Percentiles rank a stretch among this genome's conserved stretches.
These are phyloP conservation scores for Carex cristatella DNA, from an alignment of 176 grass and related monocot genomes.

Conservation along the genomic window DNA sequence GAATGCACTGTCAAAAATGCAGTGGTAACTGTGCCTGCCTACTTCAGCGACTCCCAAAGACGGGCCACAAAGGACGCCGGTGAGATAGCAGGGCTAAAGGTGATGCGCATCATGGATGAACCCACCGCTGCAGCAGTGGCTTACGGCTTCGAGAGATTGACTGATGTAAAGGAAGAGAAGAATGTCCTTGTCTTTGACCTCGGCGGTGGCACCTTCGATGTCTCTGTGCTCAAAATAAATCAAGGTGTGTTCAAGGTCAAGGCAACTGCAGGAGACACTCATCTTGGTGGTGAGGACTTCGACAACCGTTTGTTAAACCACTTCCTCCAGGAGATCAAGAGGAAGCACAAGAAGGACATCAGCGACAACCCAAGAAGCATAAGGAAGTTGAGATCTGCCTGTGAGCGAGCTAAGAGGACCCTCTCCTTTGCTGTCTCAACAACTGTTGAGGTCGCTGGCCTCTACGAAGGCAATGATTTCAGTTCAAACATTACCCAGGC, in stretches of 20 bases:
- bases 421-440: slow-evolving; percentile 8
- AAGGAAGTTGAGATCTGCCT: slow-evolving; percentile 26
- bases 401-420: slow-evolving; percentile 34
- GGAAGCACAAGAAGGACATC: slow-evolving; percentile 19
- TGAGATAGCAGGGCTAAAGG: slow-evolving; percentile 14
- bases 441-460: slow-evolving; percentile 16
- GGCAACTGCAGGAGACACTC: slow-evolving; percentile 21
- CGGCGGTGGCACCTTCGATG: slow-evolving; percentile 22
- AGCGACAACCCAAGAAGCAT: slow-evolving; percentile 11
- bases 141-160: slow-evolving; percentile 19
- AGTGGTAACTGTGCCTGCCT: slow-evolving; percentile 15
- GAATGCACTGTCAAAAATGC: not conserved
- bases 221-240: not conserved
- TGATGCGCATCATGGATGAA: slow-evolving; percentile 24
- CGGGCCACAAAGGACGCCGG: slow-evolving; percentile 11
- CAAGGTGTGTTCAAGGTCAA: slow-evolving; percentile 4
- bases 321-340: slow-evolving; percentile 24
- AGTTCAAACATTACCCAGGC: slow-evolving; percentile 26
- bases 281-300: slow-evolving; percentile 36
- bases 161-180: not conserved
- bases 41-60: slow-evolving; percentile 20
- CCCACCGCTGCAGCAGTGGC: slow-evolving; percentile 13
- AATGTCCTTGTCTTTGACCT: slow-evolving; percentile 39
- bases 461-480: slow-evolving; percentile 38
- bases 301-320: slow-evolving; percentile 28